phyloP scores from a whole-genome alignment of 345 rosid species.

The Excoecaria cochinchinensis region DNA sequence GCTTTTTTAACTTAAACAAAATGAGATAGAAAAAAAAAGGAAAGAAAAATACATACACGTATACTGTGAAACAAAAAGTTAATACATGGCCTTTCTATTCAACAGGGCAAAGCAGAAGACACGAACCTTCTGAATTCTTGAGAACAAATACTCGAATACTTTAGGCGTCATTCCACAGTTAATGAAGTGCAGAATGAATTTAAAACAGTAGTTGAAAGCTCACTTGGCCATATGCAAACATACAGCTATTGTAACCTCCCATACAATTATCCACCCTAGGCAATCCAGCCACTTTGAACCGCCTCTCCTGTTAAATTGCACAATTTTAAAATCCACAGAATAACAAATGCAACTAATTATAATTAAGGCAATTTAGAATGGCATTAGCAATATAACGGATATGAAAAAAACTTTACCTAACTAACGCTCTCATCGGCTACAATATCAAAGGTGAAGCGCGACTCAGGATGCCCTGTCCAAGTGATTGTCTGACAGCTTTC shows the following conservation, averaged over 20 bases:
- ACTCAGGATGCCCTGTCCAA: constrained; percentile 91
- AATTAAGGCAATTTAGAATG: not conserved
- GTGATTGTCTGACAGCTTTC: constrained; percentile 67
- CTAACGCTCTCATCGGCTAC: constrained; percentile 88
- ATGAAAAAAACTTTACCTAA: constrained; percentile 57
- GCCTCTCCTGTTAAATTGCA: constrained; percentile 55
- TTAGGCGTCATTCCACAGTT: constrained; percentile 96
- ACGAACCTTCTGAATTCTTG: constrained; percentile 88
- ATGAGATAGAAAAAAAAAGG: not conserved
- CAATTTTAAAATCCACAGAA: constrained; percentile 10
- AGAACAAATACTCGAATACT: constrained; percentile 84
- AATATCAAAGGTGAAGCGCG: constrained; percentile 86
- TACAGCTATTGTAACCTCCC: constrained; percentile 96
- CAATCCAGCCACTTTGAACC: constrained; percentile 90
- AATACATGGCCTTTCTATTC: not conserved
- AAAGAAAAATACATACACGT: not conserved
- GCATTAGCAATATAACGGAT: not conserved
- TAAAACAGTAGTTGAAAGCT: constrained; percentile 21
- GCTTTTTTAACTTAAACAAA: not conserved
- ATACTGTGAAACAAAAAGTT: not conserved
- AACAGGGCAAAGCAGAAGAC: not conserved
- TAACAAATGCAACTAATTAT: not conserved
- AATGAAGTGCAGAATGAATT: not conserved
- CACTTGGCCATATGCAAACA: constrained; percentile 99
- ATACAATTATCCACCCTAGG: constrained; percentile 98